Conservation (phyloP, 2,329 filamentous ascomycete species). For the Trichoderma arundinaceum region DNA sequence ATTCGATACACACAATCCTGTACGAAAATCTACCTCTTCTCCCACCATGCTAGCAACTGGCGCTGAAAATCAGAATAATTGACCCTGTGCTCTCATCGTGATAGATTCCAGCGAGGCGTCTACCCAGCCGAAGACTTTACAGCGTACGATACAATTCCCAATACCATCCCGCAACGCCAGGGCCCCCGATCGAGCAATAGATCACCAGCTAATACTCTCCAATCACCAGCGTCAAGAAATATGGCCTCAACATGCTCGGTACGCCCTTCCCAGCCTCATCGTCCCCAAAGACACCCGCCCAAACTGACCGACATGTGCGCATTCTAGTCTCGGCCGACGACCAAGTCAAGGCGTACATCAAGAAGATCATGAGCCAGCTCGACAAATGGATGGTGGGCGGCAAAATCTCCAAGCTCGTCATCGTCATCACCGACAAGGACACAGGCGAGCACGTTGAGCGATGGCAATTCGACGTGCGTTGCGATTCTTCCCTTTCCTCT, state of each 20-base stretch:
- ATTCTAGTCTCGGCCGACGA: conserved; percentile 84
- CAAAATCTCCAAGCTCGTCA: conserved; percentile 96
- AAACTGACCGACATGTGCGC: background rate
- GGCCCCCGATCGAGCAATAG: background rate
- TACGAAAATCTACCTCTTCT: conserved; percentile 50
- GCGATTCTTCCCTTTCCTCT: background rate
- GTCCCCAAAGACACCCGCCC: background rate
- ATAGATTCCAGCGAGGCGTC: conserved; percentile 81
- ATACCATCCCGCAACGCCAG: conserved; percentile 40
- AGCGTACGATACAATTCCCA: conserved; percentile 66
- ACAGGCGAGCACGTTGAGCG: conserved; percentile 94
- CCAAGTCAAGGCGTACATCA: conserved; percentile 98
- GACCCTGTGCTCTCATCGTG: conserved; percentile 5
- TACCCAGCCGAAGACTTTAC: conserved; percentile 97
- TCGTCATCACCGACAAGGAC: conserved; percentile 96
- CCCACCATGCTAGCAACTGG: background rate
- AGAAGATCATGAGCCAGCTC: conserved; percentile 97
- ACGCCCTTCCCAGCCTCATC: conserved; percentile 22
- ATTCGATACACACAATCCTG: conserved; percentile 97
- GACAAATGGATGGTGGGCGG: conserved; percentile 97
- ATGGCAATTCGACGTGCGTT: conserved; percentile 91
- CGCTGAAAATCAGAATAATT: background rate
- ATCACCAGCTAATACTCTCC: background rate
- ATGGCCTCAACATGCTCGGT: conserved; percentile 97
- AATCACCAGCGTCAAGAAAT: conserved; percentile 81